A percentile compares a stretch with the other conserved stretches of the same genome.
Conservation (phyloP, 116 monocot species). For the Papilionanthe hybrid region DNA sequence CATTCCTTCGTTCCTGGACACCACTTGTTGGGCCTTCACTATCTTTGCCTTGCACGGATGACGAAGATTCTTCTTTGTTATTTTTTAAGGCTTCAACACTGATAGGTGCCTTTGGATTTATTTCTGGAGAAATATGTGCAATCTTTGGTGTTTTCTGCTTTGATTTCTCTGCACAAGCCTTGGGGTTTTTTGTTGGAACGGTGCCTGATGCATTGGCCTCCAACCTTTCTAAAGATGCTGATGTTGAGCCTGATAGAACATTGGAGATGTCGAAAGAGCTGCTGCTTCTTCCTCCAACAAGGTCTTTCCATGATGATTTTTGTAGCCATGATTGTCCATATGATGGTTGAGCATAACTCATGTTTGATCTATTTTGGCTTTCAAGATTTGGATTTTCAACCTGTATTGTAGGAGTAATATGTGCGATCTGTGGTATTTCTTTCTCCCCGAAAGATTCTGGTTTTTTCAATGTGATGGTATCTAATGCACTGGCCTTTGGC, state of each 20-base stretch:
- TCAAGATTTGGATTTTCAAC: too few relatives aligned
- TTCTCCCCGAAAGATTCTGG: background rate
- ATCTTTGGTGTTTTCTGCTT: background rate
- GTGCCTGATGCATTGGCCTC: too few relatives aligned
- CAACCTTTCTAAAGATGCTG: background rate
- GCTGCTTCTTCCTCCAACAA: slow-evolving; percentile 43
- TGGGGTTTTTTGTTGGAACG: background rate
- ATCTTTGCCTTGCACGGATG: background rate
- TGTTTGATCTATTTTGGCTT: too few relatives aligned
- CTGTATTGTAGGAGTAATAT: slow-evolving; percentile 4
- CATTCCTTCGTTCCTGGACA: slow-evolving; percentile 12
- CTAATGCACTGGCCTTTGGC: background rate
- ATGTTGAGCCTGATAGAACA: background rate
- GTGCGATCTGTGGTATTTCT: background rate
- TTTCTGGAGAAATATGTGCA: slow-evolving; percentile 2
- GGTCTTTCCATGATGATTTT: slow-evolving; percentile 80
- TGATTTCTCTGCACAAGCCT: slow-evolving; percentile 6
- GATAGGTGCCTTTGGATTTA: background rate
- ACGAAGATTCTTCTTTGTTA: background rate
- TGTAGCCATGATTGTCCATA: slow-evolving; percentile 53
- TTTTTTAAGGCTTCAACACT: background rate
- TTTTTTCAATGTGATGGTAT: slow-evolving; percentile 7
- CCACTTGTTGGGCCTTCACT: background rate
- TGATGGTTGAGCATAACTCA: background rate
- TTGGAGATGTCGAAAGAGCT: slow-evolving; percentile 8